Evolutionary conservation across 2,329 filamentous ascomycete genomes (phyloP).

Genomic region (Alternaria infectoria): DNA sequence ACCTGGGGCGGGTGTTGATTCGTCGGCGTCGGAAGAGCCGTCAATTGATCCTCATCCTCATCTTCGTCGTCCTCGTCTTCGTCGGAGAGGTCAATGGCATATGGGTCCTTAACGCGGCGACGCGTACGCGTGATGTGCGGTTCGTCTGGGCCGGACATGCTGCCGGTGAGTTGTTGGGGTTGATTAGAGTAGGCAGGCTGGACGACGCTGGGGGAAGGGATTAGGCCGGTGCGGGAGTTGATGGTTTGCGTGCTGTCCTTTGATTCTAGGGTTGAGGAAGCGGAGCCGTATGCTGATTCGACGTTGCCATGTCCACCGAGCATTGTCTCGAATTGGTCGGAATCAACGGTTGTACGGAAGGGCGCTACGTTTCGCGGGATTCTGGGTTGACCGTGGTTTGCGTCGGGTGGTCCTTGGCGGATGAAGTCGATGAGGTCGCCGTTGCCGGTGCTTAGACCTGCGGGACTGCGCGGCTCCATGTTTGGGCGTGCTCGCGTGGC

Average conservation of each 20-base stretch:
- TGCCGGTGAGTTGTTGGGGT: constrained; percentile 43
- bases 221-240: constrained; percentile 76
- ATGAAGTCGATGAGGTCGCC: constrained; percentile 96
- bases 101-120: constrained; percentile 82
- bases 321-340: constrained; percentile 69
- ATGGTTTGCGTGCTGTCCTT: constrained; percentile 63
- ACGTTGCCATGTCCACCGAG: constrained; percentile 40
- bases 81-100: constrained; percentile 76
- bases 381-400: constrained; percentile 65
- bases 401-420: constrained; percentile 77
- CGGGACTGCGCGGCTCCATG: constrained; percentile 69
- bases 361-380: constrained; percentile 85
- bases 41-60: constrained; percentile 58
- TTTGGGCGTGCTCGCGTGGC: constrained; percentile 37
- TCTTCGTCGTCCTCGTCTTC: constrained; percentile 29
- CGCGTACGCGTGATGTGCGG: constrained; percentile 74
- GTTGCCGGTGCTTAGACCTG: constrained; percentile 68
- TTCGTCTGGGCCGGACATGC: constrained; percentile 35
- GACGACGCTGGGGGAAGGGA: constrained; percentile 46
- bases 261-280: constrained; percentile 43
- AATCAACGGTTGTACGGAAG: constrained; percentile 85
- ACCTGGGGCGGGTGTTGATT: constrained; percentile 11
- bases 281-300: constrained; percentile 45
- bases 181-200: constrained; percentile 48
- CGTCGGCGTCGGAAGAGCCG: constrained; percentile 51